phyloP scores from a whole-genome alignment of 148 eudicot genomes.

The Hydrangea macrophylla region DNA sequence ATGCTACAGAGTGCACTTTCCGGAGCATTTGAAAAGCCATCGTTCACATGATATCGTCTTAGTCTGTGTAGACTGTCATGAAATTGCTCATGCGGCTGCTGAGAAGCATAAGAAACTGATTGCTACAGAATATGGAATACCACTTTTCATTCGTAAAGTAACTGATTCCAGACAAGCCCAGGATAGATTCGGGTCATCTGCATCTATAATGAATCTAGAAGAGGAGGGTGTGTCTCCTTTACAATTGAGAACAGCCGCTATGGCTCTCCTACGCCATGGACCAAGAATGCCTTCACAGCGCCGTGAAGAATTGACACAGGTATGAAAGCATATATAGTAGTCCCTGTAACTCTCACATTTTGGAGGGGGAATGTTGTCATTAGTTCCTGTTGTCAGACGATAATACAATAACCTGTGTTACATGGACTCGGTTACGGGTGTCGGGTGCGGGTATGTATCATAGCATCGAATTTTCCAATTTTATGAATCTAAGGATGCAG shows the following conservation, averaged over 20 bases:
- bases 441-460: too few relatives aligned
- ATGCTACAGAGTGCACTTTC: conserved; percentile 97
- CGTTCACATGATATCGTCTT: conserved; percentile 98
- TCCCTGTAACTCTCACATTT: background rate
- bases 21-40: conserved; percentile 97
- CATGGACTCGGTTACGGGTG: too few relatives aligned
- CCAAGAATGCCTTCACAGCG: conserved; percentile 79
- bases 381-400: background rate
- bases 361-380: background rate
- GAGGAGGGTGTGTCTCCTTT: conserved; percentile 85
- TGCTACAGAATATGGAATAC: conserved; percentile 78
- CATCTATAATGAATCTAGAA: conserved; percentile 25
- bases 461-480: too few relatives aligned
- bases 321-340: conserved; percentile 25
- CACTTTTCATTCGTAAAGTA: conserved; percentile 77
- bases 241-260: conserved; percentile 80
- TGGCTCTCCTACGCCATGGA: conserved; percentile 95
- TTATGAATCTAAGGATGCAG: too few relatives aligned
- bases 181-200: conserved; percentile 27
- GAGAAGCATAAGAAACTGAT: conserved; percentile 78
- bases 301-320: conserved; percentile 80
- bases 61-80: conserved; percentile 97
- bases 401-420: too few relatives aligned
- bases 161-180: conserved; percentile 52
- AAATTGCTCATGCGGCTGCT: conserved; percentile 92